Evolutionary conservation across 208 protist species (phyloP), one percentile per base, ranked within the genome.

Genomic region (Trypanosoma cruzi): DNA sequence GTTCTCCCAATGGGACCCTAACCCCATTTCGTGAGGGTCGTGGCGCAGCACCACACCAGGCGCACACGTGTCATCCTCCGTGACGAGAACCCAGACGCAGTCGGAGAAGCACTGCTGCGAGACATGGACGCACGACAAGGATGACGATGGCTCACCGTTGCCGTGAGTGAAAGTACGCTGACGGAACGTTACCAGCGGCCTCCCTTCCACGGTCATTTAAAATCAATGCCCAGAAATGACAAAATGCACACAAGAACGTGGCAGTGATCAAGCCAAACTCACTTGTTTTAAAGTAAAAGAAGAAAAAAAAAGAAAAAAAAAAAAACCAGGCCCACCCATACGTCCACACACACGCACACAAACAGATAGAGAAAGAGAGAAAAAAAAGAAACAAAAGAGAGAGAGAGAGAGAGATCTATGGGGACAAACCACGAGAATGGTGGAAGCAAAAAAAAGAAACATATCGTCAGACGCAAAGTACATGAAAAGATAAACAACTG

Each of bases 11-110:
- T 16, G 52, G 16, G 49, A 11, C 34, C 57, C 22, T 0, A 75
- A 68, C 1, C 74, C 81, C 20, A 73, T 77, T 20, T 78, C 73
- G 22, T 37, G 37, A 4, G 73, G 64, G 40, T 78, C 66, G 71
- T 81, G 84, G 20, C 85, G 81, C n/a, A 92, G 60, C 6, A 96
- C 67, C 18, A 88, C 81, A 20, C 90, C 90, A 0, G 90, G 90
- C 13, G 78, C 79, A 40, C 84, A 87, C 7, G 69, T 85, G 57
- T 60, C 75, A 36, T 85, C 86, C 71, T 96, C 88, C 42, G 88
- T 93, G 20, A 92, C 62, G 42, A 91, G 71, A 16, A 95, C 53
- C 58, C 88, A 85, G 29, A 93, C 44, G 54, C 71, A 76, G 62
- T 96, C 90, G 34, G 57, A 32, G 58, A 92, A 96, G 67, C 73